These are phyloP conservation scores for Saccharomycopsis sp. DNA, from an alignment of 805 yeast species.

Conservation along the genomic window DNA sequence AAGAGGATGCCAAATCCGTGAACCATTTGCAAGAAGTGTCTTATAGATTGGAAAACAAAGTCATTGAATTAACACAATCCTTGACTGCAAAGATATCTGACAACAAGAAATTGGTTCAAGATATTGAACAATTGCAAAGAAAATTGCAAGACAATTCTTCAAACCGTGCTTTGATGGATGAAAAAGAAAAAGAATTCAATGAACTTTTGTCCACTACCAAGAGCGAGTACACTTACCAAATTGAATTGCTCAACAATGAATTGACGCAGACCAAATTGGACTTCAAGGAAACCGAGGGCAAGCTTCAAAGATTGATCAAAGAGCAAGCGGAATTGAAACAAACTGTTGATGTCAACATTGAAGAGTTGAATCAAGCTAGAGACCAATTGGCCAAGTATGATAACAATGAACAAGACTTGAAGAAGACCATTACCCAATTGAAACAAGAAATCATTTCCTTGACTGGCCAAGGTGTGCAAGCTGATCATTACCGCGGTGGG, in stretches of 20 bases:
- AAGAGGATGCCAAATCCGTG: constrained; percentile 86
- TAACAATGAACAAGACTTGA: constrained; percentile 57
- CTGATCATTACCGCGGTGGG: constrained; percentile 10
- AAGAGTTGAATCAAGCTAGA: constrained; percentile 53
- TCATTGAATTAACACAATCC: constrained; percentile 87
- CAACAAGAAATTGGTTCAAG: constrained; percentile 59
- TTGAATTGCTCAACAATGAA: constrained; percentile 45
- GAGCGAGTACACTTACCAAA: constrained; percentile 39
- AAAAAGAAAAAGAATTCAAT: constrained; percentile 46
- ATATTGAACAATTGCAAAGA: constrained; percentile 43
- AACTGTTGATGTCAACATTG: constrained; percentile 53
- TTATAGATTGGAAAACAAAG: constrained; percentile 90
- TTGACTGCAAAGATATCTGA: constrained; percentile 73
- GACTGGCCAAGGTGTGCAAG: constrained; percentile 17
- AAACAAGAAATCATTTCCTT: constrained; percentile 41
- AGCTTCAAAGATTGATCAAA: constrained; percentile 49
- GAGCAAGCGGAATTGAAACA: constrained; percentile 55
- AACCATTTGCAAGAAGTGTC: constrained; percentile 85
- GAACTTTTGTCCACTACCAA: constrained; percentile 37
- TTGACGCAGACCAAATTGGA: constrained; percentile 46
- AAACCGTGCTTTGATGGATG: constrained; percentile 44
- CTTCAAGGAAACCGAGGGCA: constrained; percentile 46
- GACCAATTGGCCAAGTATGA: constrained; percentile 49
- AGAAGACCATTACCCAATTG: constrained; percentile 43
- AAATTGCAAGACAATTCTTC: constrained; percentile 45